These are phyloP conservation scores for Colletotrichum plurivorum DNA, from an alignment of 2,329 filamentous ascomycete species.

Conservation along the genomic window DNA sequence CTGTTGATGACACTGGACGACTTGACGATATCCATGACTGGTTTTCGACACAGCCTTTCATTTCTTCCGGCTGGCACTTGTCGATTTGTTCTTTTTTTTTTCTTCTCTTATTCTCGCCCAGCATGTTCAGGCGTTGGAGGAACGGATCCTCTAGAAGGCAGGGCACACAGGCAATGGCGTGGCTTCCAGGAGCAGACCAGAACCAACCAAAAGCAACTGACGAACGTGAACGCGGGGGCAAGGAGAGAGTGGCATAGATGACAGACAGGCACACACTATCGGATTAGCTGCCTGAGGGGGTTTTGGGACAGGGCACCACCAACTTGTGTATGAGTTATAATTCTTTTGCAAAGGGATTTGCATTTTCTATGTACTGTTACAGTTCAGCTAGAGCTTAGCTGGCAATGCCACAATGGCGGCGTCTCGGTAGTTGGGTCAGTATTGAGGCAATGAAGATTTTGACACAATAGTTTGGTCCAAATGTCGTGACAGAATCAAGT, in stretches of 20 bases:
- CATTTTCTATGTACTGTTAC: conserved; percentile 40
- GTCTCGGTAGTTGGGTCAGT: conserved; percentile 31
- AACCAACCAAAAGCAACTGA: conserved; percentile 31
- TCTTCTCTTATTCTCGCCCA: conserved; percentile 20
- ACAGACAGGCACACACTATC: conserved; percentile 24
- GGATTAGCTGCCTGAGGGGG: conserved; percentile 22
- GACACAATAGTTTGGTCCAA: background rate
- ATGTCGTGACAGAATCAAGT: conserved; percentile 14
- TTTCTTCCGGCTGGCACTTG: conserved; percentile 33
- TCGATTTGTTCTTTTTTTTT: conserved; percentile 12
- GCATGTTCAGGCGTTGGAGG: conserved; percentile 41
- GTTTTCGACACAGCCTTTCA: conserved; percentile 31
- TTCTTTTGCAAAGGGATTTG: conserved; percentile 40
- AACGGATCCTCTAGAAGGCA: conserved; percentile 31
- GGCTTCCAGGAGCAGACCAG: conserved; percentile 33
- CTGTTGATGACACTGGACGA: conserved; percentile 39
- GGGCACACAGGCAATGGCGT: conserved; percentile 20
- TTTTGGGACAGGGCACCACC: conserved; percentile 27
- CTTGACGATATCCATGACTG: conserved; percentile 41
- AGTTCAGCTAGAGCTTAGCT: conserved; percentile 37
- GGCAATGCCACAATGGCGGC: conserved; percentile 24
- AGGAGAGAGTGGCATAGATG: conserved; percentile 29
- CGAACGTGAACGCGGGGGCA: conserved; percentile 8
- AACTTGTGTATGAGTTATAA: conserved; percentile 41
- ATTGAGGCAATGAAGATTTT: conserved; percentile 28